Evolutionary conservation across 768 basidiomycete species (phyloP), one percentile per base, ranked within the genome.

Genomic region (Leccinellum luteum): DNA sequence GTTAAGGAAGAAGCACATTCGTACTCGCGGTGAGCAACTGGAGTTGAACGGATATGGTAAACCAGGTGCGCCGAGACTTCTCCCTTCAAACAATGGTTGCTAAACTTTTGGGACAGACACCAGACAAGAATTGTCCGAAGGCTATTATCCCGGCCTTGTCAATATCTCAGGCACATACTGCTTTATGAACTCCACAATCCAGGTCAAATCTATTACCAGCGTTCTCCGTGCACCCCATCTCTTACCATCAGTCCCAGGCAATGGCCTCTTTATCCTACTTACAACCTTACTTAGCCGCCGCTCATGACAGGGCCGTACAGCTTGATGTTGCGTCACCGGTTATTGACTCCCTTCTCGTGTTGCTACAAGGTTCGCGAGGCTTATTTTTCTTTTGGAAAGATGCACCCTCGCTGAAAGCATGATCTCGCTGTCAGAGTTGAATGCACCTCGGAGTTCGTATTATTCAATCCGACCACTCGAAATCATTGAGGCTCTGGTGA

Each of bases 131-230:
- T 44, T 43, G 15, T 48, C 44, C 31, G 67, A 79, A 15, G 78
- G 80, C 21, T 81, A 85, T 65, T 97, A 92, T 72, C 90, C 94
- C 2, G 95, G 95, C 0, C 86, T 98, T 51, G 90, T 97, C 68
- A 98, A 98, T 66, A 88, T 95, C 35, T 95, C 94, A 9, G 95
- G 95, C 12, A 96, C 94, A 52, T 91, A 96, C 62, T 98, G 96
- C 69, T 98, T 97, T 78, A 91, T 98, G 86, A 96, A 98, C 70
- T 94, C 96, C 13, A 94, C 94, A 3, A 77, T 98, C 10, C 96
- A 98, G 83, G 92, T 83, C 65, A 69, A 43, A 69, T 67, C 62
- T 51, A 30, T 15, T 15, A 28, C 49, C 52, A 49, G 50, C 12
- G 0, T 19, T 51, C 0, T 28, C 35, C 28, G 27, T 45, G 17